Percentiles rank a stretch among this genome's conserved stretches.
Conservation (phyloP, 106 monocot genomes). For the Dendrobium catenatum region DNA sequence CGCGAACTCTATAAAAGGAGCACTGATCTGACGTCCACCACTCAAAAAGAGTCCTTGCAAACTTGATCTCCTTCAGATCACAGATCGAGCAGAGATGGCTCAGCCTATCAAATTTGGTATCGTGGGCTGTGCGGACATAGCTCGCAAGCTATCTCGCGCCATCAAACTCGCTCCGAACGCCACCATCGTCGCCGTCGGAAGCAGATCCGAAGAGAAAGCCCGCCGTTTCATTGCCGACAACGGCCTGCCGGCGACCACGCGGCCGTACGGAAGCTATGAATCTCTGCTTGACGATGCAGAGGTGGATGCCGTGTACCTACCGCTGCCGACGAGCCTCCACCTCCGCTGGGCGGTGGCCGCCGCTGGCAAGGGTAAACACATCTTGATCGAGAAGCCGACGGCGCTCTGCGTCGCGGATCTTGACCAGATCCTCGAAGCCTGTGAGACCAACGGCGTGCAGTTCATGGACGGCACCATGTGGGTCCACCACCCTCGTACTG, state of each 20-base stretch:
- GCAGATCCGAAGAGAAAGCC: slow-evolving; percentile 58
- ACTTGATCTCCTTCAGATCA: too few species aligned
- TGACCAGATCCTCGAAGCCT: slow-evolving; percentile 45
- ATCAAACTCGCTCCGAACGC: slow-evolving; percentile 50
- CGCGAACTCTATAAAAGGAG: too few species aligned
- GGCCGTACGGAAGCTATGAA: slow-evolving; percentile 43
- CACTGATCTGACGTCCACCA: too few species aligned
- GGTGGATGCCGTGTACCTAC: slow-evolving; percentile 62
- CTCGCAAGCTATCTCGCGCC: slow-evolving; percentile 51
- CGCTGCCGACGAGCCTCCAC: slow-evolving; percentile 71
- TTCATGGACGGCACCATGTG: slow-evolving; percentile 63
- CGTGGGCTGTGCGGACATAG: slow-evolving; percentile 62
- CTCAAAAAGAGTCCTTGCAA: too few species aligned
- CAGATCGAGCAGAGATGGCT: background rate
- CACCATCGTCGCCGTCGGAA: slow-evolving; percentile 39
- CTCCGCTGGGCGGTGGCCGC: slow-evolving; percentile 51
- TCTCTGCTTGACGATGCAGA: slow-evolving; percentile 48
- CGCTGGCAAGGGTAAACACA: slow-evolving; percentile 47
- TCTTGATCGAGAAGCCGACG: slow-evolving; percentile 22
- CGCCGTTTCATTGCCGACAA: slow-evolving; percentile 40
- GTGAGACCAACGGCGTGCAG: slow-evolving; percentile 38
- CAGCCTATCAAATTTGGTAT: slow-evolving; percentile 53
- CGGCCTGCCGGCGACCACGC: slow-evolving; percentile 27
- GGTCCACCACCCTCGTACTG: slow-evolving; percentile 53
- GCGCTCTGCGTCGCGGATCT: slow-evolving; percentile 30